Base-by-base conservation (phyloP, 352 stramenopile genomes). In the Phytophthora crassamura region DNA sequence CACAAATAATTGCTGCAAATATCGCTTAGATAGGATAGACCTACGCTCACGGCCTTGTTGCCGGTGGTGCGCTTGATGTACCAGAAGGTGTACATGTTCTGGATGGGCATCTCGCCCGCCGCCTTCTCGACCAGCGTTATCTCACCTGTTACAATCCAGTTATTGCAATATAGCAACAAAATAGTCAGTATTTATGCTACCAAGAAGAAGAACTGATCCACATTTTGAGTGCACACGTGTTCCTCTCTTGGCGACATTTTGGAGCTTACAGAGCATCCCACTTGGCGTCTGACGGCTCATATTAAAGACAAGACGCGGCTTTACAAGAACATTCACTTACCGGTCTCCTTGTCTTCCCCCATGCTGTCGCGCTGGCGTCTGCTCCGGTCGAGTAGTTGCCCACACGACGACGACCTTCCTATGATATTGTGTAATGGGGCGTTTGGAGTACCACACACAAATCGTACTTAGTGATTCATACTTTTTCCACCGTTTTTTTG, bases 21-120 rank as follows among this genome's bases (percentile, higher is more conserved):
- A 16, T 33, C n/a, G 16, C 39, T 62, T 53, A 42, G n/a, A 40
- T 20, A 25, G n/a, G 14, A 11, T 3, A 18, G 38, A 43, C 80
- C 41, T 59, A 89, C 81, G 70, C 81, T 87, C 51, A 83, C 76
- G 18, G 74, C 72, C 61, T 93, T 93, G 72, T 88, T 88, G 38
- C 84, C 86, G 10, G 84, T 87, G 74, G 73, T 94, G 73, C 87
- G 85, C 72, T 96, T 96, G 63, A 94, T 93, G 72, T 95, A 96
- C 75, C 87, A 95, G 59, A 96, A 96, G 73, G 67, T 90, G 76
- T 94, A 97, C 75, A 79, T 89, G 60, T 96, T 96, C 72, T 97
- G 90, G 56, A 97, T 91, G 35, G 84, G 82, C 56, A 72, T 76
- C 54, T 96, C 86, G 12, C 34, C 74, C 11, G 43, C 50, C 18